Evolutionary conservation across 192 early-diverging fungal species (phyloP), one percentile per base, ranked within the genome.

Genomic region (Backusella macrospora): DNA sequence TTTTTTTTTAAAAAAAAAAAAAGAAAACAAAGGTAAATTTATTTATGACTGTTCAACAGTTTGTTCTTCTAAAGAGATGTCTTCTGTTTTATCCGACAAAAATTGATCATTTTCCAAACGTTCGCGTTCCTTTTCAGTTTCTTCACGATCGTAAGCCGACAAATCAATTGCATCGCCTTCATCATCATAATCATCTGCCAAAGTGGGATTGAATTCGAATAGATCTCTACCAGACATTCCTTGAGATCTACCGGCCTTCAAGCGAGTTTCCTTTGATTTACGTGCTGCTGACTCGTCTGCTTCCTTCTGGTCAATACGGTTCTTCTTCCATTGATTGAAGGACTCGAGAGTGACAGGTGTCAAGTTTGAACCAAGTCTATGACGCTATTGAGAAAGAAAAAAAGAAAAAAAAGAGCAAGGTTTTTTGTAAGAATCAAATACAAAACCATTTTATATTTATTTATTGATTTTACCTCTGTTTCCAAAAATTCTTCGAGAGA

Each of bases 401-500:
- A 34, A 34, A 4, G 16, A 34, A 62, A 15, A 34, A 29, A 13
- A 29, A 14, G 6, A 34, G 16, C 59, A 0, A 7, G 21, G 3
- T 21, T 26, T 34, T 65, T 34, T 44, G 29, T 59, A 46, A 68
- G 34, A n/a, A 43, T 73, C 4, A 44, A 23, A 47, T 15, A 18
- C 14, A 23, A 8, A 14, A 72, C 8, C 3, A 43, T 37, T 13
- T 9, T 13, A 43, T n/a, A 39, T 43, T 44, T 70, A 16, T 39
- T 67, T 14, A 43, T 43, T 10, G 42, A 49, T 46, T 69, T 62
- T 83, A 93, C 91, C 83, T 98, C 97, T 18, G 90, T 94, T 81
- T 99, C 98, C 83, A 99, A 87, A 76, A 99, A 99, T 69, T 97
- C 96, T 81, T 99, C 98, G 23, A 99, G 86, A 29, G 94, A 94